Evolutionary conservation across 75 land plant genomes (phyloP).

Genomic region (Selaginella tamariscina): DNA sequence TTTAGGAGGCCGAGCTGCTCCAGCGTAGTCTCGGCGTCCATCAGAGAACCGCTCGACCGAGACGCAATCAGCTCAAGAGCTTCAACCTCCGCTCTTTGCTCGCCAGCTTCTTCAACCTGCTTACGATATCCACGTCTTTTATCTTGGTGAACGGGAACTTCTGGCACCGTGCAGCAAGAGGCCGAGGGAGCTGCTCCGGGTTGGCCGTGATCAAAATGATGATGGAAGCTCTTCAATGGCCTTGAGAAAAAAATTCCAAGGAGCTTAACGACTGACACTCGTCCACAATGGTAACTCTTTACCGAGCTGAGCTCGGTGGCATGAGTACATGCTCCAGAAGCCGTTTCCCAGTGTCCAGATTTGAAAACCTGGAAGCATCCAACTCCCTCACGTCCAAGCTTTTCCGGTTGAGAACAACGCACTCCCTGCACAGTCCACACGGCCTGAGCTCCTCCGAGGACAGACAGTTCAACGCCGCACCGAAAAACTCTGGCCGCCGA

Average conservation of each 20-base stretch:
- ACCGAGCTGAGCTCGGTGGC: slow-evolving; percentile 29
- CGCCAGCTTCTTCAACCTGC: slow-evolving; percentile 32
- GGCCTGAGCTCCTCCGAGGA: slow-evolving; percentile 41
- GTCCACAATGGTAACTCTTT: slow-evolving; percentile 48
- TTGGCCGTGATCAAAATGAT: slow-evolving; percentile 56
- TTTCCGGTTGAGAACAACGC: slow-evolving; percentile 41
- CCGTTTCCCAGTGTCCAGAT: slow-evolving; percentile 20
- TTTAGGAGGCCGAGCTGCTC: slow-evolving; percentile 66
- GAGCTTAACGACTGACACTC: slow-evolving; percentile 49
- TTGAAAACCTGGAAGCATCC: slow-evolving; percentile 41
- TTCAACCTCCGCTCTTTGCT: slow-evolving; percentile 39
- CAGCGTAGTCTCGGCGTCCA: slow-evolving; percentile 71
- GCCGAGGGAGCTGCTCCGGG: slow-evolving; percentile 40
- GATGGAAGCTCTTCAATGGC: slow-evolving; percentile 48
- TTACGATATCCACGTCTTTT: slow-evolving; percentile 50
- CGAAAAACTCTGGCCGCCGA: slow-evolving; percentile 87
- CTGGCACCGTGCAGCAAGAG: slow-evolving; percentile 36
- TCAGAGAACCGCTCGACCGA: slow-evolving; percentile 56
- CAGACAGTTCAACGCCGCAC: slow-evolving; percentile 65
- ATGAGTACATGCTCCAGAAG: not conserved
- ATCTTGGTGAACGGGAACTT: slow-evolving; percentile 46
- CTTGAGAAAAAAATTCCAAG: slow-evolving; percentile 50
- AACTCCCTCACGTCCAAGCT: slow-evolving; percentile 33
- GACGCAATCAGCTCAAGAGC: slow-evolving; percentile 57
- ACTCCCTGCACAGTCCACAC: slow-evolving; percentile 34